Evolutionary conservation across 768 basidiomycete genomes (phyloP), one percentile per base, ranked within the genome.

Genomic region (Boletellus sp.): DNA sequence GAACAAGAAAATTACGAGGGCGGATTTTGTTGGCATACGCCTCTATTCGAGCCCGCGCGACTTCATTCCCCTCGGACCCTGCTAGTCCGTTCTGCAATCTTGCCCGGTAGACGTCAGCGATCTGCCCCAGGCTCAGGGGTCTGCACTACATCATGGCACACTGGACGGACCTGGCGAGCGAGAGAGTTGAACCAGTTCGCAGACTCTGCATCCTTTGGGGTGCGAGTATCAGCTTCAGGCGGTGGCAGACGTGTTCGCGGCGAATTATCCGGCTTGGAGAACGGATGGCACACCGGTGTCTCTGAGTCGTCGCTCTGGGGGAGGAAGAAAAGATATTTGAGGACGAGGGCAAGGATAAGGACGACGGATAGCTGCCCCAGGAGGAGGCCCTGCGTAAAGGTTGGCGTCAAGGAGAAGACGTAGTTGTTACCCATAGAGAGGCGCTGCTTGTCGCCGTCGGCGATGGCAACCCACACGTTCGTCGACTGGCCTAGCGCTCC

Each of bases 251-350:
- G 69, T 45, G 74, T 73, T 42, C 72, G 72, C 23, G 71, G 62
- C 28, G 74, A 67, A 33, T 70, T 64, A 56, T 81, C 75, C 22
- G 70, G 73, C 56, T 80, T 79, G 42, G 78, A 70, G 50, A 76
- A 75, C 3, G 83, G 80, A 58, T 81, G 84, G 66, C 83, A 86
- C 31, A 78, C 73, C 1, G 79, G 73, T 0, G 76, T 73, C 53
- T 79, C 79, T 59, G 78, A 75, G 1, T 78, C 76, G 55, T 78
- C 70, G 51, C 78, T 73, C 23, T 81, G 76, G 6, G 89, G 82
- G 59, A 96, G 91, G 54, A 99, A 85, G 64, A 99, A 96, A 49
- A 98, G 84, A 72, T 96, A 98, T 64, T 90, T 90, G 70, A 99
- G 82, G 64, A 99, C 80, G 54, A 94, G 72, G 41, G 75, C 76